Base-by-base conservation (phyloP, 768 basidiomycete genomes). In the Boletus insuetus region DNA sequence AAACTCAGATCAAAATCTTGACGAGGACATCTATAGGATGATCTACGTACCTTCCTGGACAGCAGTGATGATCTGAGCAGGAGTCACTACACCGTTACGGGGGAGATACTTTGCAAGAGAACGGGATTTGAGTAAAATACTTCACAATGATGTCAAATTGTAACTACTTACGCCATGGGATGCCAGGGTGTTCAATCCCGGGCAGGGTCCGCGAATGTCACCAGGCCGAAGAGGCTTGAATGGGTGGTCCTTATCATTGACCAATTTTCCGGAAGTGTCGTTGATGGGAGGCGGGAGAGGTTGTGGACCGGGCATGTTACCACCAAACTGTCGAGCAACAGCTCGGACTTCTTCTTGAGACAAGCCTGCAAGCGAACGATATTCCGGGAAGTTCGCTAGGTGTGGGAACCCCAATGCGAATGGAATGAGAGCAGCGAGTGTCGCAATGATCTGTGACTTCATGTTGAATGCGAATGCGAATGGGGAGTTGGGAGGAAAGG, bases 161-260 rank as follows among this genome's bases (percentile, higher is more conserved):
- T 4, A 17, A 22, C 43, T 6, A 40, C 62, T 51, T n/a, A 67
- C 64, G 3, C 65, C 62, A 5, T 67, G 64, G 54, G 55, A 53
- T 4, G 64, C 61, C 3, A 66, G 47, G 8, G 62, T 66, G 24
- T 66, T 60, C 51, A 64, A 39, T 46, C 64, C 64, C 0, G 64
- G 61, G 37, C 51, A 65, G 8, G 64, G 64, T 9, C 55, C 62
- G 35, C 64, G 59, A 39, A 61, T 54, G 24, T 67, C 62, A 37
- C 58, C 55, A 6, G 61, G 61, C 22, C 1, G 35, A 24, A 53
- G 51, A 14, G 51, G 49, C 3, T 39, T 0, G 34, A 47, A 64
- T 19, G 59, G 59, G 14, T 61, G 65, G 11, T 29, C 50, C 3
- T 4, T 34, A 24, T 64, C 65, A 29, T 35, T 35, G 13, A 35